phyloP scores from a whole-genome alignment of 345 rosid species.

The Lepidium sativum region DNA sequence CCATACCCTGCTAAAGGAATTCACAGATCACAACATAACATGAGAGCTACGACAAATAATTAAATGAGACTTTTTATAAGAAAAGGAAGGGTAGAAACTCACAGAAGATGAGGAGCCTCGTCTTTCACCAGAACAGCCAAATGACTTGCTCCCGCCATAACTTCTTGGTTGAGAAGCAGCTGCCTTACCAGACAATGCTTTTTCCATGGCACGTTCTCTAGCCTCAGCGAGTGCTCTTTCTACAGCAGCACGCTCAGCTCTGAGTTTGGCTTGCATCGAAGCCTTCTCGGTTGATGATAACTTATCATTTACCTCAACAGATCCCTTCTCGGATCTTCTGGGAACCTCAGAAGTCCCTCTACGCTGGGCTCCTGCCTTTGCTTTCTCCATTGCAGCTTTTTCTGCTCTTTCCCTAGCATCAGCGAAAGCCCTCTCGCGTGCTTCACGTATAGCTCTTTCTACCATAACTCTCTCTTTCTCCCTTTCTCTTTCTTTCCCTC shows the following conservation, averaged over 20 bases:
- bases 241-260: slow-evolving; percentile 88
- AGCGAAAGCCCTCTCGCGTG: slow-evolving; percentile 87
- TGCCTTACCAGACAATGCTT: slow-evolving; percentile 55
- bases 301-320: slow-evolving; percentile 40
- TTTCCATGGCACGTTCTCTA: slow-evolving; percentile 82
- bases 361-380: slow-evolving; percentile 50
- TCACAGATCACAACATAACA: background rate
- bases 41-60: background rate
- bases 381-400: slow-evolving; percentile 67
- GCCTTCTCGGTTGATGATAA: slow-evolving; percentile 31
- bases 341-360: slow-evolving; percentile 45
- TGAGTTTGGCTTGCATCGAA: slow-evolving; percentile 58
- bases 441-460: slow-evolving; percentile 90
- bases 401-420: slow-evolving; percentile 83
- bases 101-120: slow-evolving; percentile 40
- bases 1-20: slow-evolving; percentile 50
- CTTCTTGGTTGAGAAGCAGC: slow-evolving; percentile 37
- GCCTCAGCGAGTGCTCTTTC: slow-evolving; percentile 94
- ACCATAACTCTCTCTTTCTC: slow-evolving; percentile 75
- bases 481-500: slow-evolving; percentile 44
- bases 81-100: slow-evolving; percentile 23
- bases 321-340: slow-evolving; percentile 46
- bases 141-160: slow-evolving; percentile 40
- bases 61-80: background rate
- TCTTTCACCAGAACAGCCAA: slow-evolving; percentile 44